A percentile compares a stretch with the other conserved stretches of the same genome.
Conservation (phyloP, 805 yeast species). For the Ogataea allantospora region DNA sequence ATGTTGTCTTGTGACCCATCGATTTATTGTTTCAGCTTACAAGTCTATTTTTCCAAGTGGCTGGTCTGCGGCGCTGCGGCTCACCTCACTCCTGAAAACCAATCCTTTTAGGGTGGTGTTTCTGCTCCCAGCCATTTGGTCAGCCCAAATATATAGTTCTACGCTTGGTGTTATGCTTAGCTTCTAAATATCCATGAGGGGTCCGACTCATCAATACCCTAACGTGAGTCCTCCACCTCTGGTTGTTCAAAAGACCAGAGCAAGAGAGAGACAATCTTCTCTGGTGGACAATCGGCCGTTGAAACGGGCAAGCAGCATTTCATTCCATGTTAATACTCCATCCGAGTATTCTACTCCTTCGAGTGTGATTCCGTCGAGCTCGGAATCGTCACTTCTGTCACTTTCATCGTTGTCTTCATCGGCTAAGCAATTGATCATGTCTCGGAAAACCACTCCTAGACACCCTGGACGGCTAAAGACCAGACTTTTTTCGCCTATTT, state of each 20-base stretch:
- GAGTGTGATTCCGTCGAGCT: constrained; percentile 4
- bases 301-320: constrained; percentile 30
- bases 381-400: constrained; percentile 10
- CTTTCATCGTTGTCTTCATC: constrained; percentile 17
- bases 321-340: constrained; percentile 24
- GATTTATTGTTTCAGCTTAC: not conserved
- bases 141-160: constrained; percentile 2
- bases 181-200: constrained; percentile 8
- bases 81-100: constrained; percentile 4
- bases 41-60: constrained; percentile 5
- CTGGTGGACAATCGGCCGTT: constrained; percentile 25
- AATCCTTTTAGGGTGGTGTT: constrained; percentile 4
- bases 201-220: constrained; percentile 5
- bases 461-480: constrained; percentile 10
- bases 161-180: constrained; percentile 1
- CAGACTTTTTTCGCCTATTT: constrained; percentile 25
- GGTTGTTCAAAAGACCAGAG: constrained; percentile 11
- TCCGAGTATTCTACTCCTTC: too few relatives aligned
- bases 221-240: constrained; percentile 8
- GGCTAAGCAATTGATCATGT: constrained; percentile 15
- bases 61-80: constrained; percentile 14
- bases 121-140: constrained; percentile 13
- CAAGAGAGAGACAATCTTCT: constrained; percentile 7
- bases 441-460: constrained; percentile 15
- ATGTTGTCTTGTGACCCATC: not conserved